These are phyloP conservation scores for Kluyveromyces aestuarii DNA, from an alignment of 805 yeast species.

Conservation along the genomic window DNA sequence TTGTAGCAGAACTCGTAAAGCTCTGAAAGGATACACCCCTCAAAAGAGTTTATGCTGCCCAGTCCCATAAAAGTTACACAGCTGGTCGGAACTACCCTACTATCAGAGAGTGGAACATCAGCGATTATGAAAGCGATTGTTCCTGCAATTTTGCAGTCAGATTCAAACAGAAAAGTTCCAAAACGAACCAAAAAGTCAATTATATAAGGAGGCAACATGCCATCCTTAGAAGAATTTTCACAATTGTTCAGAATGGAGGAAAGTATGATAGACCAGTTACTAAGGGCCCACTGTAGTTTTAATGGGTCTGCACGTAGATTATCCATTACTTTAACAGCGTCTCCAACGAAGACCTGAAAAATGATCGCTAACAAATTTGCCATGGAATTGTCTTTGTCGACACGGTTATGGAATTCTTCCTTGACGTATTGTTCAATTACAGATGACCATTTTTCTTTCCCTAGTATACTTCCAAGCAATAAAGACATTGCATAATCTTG, in stretches of 20 bases:
- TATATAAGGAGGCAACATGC: slow-evolving; percentile 20
- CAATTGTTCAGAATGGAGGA: slow-evolving; percentile 32
- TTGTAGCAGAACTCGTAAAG: slow-evolving; percentile 50
- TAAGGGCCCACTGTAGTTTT: slow-evolving; percentile 40
- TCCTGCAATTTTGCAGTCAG: slow-evolving; percentile 30
- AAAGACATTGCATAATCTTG: slow-evolving; percentile 75
- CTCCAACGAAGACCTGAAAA: slow-evolving; percentile 58
- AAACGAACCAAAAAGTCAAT: slow-evolving; percentile 40
- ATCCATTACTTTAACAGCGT: slow-evolving; percentile 42
- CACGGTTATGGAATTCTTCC: slow-evolving; percentile 36
- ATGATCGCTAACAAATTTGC: slow-evolving; percentile 41
- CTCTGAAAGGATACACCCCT: slow-evolving; percentile 51
- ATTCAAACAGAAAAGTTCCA: slow-evolving; percentile 37
- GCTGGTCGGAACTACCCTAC: slow-evolving; percentile 18
- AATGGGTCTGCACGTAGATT: slow-evolving; percentile 34
- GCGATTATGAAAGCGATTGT: slow-evolving; percentile 40
- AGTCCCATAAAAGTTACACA: slow-evolving; percentile 33
- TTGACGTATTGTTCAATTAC: slow-evolving; percentile 51
- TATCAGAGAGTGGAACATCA: slow-evolving; percentile 35
- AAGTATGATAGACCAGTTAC: slow-evolving; percentile 43
- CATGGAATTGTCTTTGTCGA: slow-evolving; percentile 29
- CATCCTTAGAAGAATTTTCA: not conserved
- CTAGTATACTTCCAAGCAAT: slow-evolving; percentile 55
- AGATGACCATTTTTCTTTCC: slow-evolving; percentile 49
- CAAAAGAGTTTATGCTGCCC: slow-evolving; percentile 33